Base-by-base conservation (phyloP, 1,284 basidiomycete species). In the Lentinula novae-zelandiae region DNA sequence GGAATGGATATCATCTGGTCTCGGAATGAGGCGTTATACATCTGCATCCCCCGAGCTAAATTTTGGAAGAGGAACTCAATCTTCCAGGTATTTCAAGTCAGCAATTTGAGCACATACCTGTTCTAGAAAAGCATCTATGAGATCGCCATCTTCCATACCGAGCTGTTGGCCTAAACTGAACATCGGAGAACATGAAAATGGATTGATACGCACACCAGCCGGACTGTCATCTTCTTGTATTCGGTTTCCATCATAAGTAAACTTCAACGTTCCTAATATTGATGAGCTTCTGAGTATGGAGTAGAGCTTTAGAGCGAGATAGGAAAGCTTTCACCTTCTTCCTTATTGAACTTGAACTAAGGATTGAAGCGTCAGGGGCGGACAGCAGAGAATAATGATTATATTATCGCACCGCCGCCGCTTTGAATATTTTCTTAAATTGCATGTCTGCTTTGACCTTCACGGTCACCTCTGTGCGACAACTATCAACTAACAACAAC, bases 401-500 rank as follows among this genome's bases (percentile, higher is more conserved):
- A 62, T 20, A 7, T 1, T 40, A n/a, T 69, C 79, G 48, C 65
- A 86, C 86, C 76, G 85, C 84, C 2, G 85, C 81, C 15, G 85
- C 85, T 15, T 83, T 78, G 64, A 89, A 87, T 15, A 89, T 82
- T 70, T 88, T 89, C 53, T 74, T 71, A 66, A 89, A 86, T n/a
- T 76, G 75, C 74, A 82, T 88, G 20, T 80, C 82, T 1, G 78
- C 63, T 64, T 84, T 87, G 7, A 88, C 85, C 68, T 87, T 87
- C 1, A 89, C 79, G 5, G 83, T 51, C 12, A 57, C 39, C 13
- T 50, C 60, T 61, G 49, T 5, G 36, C 27, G 34, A 85, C n/a
- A 85, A 80, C 55, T 38, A n/a, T 31, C 4, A 42, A n/a, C 46
- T 46, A 44, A 13, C 46, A 15, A 39, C 31, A 31, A 55, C 10